Conservation (phyloP, 164 flowering plant species). For the Kalanchoe fedtschenkoi region DNA sequence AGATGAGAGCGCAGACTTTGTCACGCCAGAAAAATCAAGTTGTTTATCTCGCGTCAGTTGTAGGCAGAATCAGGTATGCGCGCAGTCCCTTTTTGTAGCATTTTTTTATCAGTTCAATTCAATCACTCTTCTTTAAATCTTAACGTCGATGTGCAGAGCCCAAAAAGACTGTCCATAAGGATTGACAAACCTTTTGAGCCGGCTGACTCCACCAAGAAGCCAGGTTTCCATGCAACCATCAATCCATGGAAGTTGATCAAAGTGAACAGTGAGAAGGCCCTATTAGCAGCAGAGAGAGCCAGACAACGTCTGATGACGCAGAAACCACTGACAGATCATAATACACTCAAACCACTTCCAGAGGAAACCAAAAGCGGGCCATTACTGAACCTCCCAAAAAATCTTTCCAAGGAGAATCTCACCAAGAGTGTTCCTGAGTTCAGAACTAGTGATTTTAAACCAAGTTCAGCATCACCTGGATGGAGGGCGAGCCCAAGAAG, state of each 20-base stretch:
- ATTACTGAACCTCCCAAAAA: constrained; percentile 21
- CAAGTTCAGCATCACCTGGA: constrained; percentile 24
- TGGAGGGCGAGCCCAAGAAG: constrained; percentile 74
- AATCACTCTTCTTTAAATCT: not conserved
- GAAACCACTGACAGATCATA: constrained; percentile 21
- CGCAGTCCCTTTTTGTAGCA: not conserved
- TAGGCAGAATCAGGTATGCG: constrained; percentile 35
- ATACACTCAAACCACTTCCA: constrained; percentile 62
- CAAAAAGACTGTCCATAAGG: constrained; percentile 46
- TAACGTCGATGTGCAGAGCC: constrained; percentile 29
- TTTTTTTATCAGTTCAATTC: not conserved
- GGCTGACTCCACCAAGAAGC: constrained; percentile 34
- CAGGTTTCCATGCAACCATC: constrained; percentile 58
- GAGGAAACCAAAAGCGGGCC: constrained; percentile 72
- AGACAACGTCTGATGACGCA: constrained; percentile 54
- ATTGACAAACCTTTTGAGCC: constrained; percentile 48
- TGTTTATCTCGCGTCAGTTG: constrained; percentile 41
- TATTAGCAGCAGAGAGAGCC: constrained; percentile 68
- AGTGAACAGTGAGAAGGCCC: constrained; percentile 75
- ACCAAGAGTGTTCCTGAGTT: constrained; percentile 2
- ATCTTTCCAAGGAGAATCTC: constrained; percentile 5
- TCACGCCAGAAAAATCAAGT: constrained; percentile 45
- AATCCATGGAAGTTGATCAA: constrained; percentile 85
- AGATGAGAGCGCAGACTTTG: constrained; percentile 58
- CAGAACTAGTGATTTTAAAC: not conserved